phyloP scores from a whole-genome alignment of 148 eudicot genomes.

The Chenopodium album region DNA sequence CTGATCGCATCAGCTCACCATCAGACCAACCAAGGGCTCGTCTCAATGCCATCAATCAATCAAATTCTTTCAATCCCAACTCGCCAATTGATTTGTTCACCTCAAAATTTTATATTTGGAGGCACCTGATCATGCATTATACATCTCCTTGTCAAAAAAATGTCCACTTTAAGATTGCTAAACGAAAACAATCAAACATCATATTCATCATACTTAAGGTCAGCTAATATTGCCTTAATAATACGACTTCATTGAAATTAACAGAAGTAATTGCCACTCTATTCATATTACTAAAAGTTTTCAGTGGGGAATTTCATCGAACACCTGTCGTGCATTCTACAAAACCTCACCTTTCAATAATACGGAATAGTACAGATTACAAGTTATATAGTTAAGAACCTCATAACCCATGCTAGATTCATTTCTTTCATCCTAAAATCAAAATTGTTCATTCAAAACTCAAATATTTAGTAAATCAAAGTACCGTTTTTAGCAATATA shows the following conservation, averaged over 20 bases:
- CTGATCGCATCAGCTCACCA: conserved; percentile 95
- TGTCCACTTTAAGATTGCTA: background rate
- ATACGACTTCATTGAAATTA: too few species aligned
- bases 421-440: too few species aligned
- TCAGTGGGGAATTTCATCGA: conserved; percentile 28
- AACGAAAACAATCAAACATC: background rate
- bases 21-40: conserved; percentile 79
- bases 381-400: too few species aligned
- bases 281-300: background rate
- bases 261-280: background rate
- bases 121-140: background rate
- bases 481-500: too few species aligned
- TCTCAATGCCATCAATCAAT: conserved; percentile 67
- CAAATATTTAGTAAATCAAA: too few species aligned
- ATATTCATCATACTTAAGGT: background rate
- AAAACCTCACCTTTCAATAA: background rate
- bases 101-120: background rate
- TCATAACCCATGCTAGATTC: too few species aligned
- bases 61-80: background rate
- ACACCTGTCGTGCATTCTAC: conserved; percentile 23
- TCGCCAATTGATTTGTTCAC: background rate
- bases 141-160: background rate
- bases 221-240: background rate
- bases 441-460: too few species aligned
- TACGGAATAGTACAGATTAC: too few species aligned